Evolutionary conservation across 2,329 filamentous ascomycete genomes (phyloP), one percentile per base, ranked within the genome.

Genomic region (Phoma sp.): DNA sequence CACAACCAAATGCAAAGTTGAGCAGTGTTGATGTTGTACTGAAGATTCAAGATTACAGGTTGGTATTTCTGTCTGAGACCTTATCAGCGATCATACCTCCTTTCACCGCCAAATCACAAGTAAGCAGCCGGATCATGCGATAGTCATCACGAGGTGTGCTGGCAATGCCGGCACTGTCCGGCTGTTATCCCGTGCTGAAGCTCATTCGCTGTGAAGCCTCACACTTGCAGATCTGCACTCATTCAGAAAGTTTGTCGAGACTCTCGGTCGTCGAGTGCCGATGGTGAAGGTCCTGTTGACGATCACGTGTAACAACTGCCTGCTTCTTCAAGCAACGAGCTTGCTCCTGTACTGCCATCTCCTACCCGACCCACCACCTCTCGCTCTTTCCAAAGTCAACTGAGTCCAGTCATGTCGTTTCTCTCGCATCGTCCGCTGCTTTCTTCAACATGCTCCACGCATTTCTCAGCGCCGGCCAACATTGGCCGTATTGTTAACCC

Each of bases 91-190:
- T 19, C 32, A 19, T 31, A n/a, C 32, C n/a, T 25, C 6, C 12
- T 31, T 24, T 32, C 45, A 29, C 19, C 37, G 45, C 24, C 48
- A 36, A 52, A 62, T 63, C 57, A 57, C 15, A 27, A n/a, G 13
- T 22, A 15, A 51, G 46, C 31, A 35, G 17, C 25, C 33, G 43
- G 55, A 65, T 67, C 64, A 65, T 60, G 62, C 56, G 62, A 50
- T 35, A 37, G 15, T 39, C 52, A 55, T 68, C 65, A 68, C 65
- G 64, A 61, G 65, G 45, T 67, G 56, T 38, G 65, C 45, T 67
- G 64, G 61, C 64, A 62, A 37, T 48, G 41, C 56, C 57, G 56
- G 58, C 57, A 35, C 33, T 40, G 43, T 40, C 50, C 56, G 55
- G 39, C 47, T 37, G 15, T 32, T 47, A 47, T 51, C 7, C 47